Percentiles rank a stretch among this genome's conserved stretches.
Evolutionary conservation across 257 asterid genomes (phyloP).

Genomic region (Ocimum tenuiflorum): DNA sequence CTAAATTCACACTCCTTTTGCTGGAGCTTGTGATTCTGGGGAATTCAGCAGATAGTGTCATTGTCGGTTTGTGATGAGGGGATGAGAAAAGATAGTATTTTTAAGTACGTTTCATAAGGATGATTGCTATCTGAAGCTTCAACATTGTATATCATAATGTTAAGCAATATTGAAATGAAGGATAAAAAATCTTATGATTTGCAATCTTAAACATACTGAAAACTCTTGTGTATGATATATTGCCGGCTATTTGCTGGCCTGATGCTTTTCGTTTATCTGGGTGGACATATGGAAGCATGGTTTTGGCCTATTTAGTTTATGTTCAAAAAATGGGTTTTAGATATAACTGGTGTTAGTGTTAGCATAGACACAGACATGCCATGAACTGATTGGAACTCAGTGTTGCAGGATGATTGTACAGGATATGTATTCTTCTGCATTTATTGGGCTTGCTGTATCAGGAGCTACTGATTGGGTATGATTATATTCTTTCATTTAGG

Average conservation of each 20-base stretch:
- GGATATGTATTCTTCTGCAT: slow-evolving; percentile 78
- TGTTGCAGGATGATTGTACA: slow-evolving; percentile 83
- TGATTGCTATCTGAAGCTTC: not conserved
- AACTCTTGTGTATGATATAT: slow-evolving; percentile 7
- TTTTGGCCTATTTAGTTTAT: slow-evolving; percentile 7
- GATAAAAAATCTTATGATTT: not conserved
- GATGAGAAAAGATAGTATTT: not conserved
- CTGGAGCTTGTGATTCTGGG: not conserved
- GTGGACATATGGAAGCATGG: not conserved
- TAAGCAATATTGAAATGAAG: not conserved
- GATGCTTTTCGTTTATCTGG: not conserved
- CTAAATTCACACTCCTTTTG: not conserved
- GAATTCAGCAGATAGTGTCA: not conserved
- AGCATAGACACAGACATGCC: not conserved
- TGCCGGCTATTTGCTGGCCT: slow-evolving; percentile 1
- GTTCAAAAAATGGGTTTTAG: not conserved
- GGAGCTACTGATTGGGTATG: slow-evolving; percentile 96
- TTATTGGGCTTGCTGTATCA: slow-evolving; percentile 74
- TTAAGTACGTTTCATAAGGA: not conserved
- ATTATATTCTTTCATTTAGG: not conserved
- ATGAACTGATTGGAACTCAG: not conserved
- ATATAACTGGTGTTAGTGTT: not conserved
- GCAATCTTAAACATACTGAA: not conserved
- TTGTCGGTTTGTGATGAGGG: not conserved
- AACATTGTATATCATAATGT: not conserved